phyloP scores from a whole-genome alignment of 2,329 filamentous ascomycete species.

The Scytalidium sp. region DNA sequence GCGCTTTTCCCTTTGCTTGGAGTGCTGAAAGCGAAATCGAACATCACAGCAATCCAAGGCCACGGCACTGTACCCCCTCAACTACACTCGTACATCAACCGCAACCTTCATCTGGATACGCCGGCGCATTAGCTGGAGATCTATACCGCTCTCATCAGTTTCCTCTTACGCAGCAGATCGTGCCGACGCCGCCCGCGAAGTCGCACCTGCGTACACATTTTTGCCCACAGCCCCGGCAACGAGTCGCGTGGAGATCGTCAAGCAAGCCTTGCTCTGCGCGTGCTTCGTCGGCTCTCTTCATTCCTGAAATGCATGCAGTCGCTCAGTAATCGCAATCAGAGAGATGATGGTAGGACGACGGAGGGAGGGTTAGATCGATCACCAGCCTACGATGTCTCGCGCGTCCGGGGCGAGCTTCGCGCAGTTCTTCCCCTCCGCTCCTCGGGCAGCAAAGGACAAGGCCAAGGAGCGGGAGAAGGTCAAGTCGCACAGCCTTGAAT shows the following conservation, averaged over 20 bases:
- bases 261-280: conserved; percentile 17
- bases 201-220: background rate
- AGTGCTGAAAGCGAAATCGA: background rate
- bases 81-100: background rate
- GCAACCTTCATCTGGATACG: background rate
- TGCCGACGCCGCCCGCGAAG: background rate
- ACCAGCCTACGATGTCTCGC: conserved; percentile 68
- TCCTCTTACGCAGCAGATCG: background rate
- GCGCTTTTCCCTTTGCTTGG: background rate
- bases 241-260: conserved; percentile 16
- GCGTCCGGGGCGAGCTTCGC: conserved; percentile 74
- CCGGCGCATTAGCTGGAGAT: background rate
- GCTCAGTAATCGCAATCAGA: conserved; percentile 15
- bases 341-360: conserved; percentile 28
- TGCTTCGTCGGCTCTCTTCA: conserved; percentile 14
- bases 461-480: conserved; percentile 60
- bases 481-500: conserved; percentile 34
- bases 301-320: conserved; percentile 23
- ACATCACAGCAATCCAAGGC: background rate
- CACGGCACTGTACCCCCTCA: background rate
- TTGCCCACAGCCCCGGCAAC: conserved; percentile 9
- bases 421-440: conserved; percentile 81
- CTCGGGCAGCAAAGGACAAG: conserved; percentile 50
- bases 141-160: background rate
- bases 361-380: conserved; percentile 28